Conservation (phyloP, 768 basidiomycete species). For the Suillus spraguei region DNA sequence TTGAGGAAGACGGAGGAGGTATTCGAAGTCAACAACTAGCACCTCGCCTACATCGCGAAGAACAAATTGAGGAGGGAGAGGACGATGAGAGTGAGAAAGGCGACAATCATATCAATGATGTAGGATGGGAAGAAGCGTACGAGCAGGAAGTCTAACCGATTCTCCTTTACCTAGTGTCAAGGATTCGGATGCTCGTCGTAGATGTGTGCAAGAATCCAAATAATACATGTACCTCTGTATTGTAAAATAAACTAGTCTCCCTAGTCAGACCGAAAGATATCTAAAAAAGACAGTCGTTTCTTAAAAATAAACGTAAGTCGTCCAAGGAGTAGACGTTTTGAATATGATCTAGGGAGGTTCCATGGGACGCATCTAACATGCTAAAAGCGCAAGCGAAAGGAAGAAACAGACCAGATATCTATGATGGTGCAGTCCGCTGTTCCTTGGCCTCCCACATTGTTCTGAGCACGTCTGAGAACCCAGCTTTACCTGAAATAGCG, state of each 20-base stretch:
- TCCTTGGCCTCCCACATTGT: slow-evolving; percentile 78
- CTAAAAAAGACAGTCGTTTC: no score
- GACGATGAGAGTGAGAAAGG: slow-evolving; percentile 44
- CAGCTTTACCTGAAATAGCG: slow-evolving; percentile 85
- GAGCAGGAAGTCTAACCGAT: slow-evolving; percentile 64
- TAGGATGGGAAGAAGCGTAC: slow-evolving; percentile 55
- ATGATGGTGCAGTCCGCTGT: slow-evolving; percentile 38
- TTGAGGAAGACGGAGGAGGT: slow-evolving; percentile 43
- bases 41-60: slow-evolving; percentile 18
- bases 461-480: slow-evolving; percentile 87
- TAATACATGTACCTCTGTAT: slow-evolving; percentile 25
- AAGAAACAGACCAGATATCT: slow-evolving; percentile 14
- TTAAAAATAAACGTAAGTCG: slow-evolving; percentile 28
- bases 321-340: slow-evolving; percentile 24
- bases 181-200: slow-evolving; percentile 5
- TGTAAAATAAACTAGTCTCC: slow-evolving; percentile 26
- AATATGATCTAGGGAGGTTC: slow-evolving; percentile 23
- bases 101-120: slow-evolving; percentile 32
- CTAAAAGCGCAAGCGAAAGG: slow-evolving; percentile 14
- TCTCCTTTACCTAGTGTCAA: background rate
- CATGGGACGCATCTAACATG: slow-evolving; percentile 23
- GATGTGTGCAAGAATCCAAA: slow-evolving; percentile 9
- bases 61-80: slow-evolving; percentile 20
- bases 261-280: no score
- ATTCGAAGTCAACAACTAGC: slow-evolving; percentile 33